These are phyloP conservation scores for Didymosphaeria variabile DNA, from an alignment of 2,329 filamentous ascomycete genomes.

Conservation along the genomic window DNA sequence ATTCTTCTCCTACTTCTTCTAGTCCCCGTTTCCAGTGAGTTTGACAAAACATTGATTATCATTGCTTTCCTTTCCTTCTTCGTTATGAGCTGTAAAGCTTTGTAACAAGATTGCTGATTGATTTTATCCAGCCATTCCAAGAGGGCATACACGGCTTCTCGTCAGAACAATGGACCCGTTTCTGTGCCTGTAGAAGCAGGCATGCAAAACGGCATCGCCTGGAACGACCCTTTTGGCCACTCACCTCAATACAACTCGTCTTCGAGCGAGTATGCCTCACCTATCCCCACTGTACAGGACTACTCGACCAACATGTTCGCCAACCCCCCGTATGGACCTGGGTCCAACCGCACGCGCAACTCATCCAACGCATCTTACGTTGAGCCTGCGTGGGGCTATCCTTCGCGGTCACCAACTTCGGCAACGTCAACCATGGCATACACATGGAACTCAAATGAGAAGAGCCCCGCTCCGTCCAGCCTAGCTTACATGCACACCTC, in stretches of 20 bases:
- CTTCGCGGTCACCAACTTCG: slow-evolving; percentile 46
- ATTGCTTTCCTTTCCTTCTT: slow-evolving; percentile 20
- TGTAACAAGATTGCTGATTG: slow-evolving; percentile 18
- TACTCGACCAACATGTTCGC: slow-evolving; percentile 39
- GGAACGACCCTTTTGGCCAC: slow-evolving; percentile 39
- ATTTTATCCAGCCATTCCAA: slow-evolving; percentile 28
- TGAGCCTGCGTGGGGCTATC: slow-evolving; percentile 40
- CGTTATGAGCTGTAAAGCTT: neutral
- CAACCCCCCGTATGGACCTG: slow-evolving; percentile 37
- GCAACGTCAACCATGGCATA: slow-evolving; percentile 45
- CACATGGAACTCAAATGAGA: slow-evolving; percentile 41
- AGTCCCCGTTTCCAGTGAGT: slow-evolving; percentile 47
- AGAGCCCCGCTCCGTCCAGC: slow-evolving; percentile 33
- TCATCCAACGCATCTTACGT: slow-evolving; percentile 49
- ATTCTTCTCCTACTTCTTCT: slow-evolving; percentile 40
- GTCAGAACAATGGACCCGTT: slow-evolving; percentile 26
- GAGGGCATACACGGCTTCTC: slow-evolving; percentile 19
- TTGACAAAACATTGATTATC: slow-evolving; percentile 32
- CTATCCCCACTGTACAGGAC: slow-evolving; percentile 35
- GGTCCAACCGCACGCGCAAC: slow-evolving; percentile 43
- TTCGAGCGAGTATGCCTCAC: slow-evolving; percentile 47
- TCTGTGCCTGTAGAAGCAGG: slow-evolving; percentile 29
- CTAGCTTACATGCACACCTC: slow-evolving; percentile 36
- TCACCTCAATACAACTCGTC: slow-evolving; percentile 42
- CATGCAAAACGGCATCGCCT: slow-evolving; percentile 29